Evolutionary conservation across 1,284 basidiomycete species (phyloP), one percentile per base, ranked within the genome.

Genomic region (Pseudozyma hubeiensis): DNA sequence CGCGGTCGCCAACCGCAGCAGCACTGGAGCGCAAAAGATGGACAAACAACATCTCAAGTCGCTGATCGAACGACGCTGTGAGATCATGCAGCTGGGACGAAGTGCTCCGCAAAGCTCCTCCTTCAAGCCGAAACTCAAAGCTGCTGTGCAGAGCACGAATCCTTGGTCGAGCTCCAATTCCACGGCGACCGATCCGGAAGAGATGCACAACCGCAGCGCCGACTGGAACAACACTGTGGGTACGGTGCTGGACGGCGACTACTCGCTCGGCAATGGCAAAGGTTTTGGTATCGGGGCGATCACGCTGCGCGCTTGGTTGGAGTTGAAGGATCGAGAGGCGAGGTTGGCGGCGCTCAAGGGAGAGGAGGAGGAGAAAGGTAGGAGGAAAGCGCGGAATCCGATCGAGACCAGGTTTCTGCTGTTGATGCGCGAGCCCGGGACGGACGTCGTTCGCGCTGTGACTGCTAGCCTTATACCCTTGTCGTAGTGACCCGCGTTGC

Each of bases 171-270:
- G 57, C 19, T 68, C 64, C 31, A 8, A 43, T 7, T 45, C 30
- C 9, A 33, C 31, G 2, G 61, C 70, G 7, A 37, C 45, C 2
- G 73, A 69, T n/a, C 53, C 60, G n/a, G 62, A 68, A 19, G 46
- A 60, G 53, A 29, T 64, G 43, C 67, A 70, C 52, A 34, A 52
- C 19, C 55, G 60, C 0, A 62, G 63, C 29, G 63, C 65, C 3
- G 53, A 72, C 39, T 70, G 69, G 76, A 71, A 71, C 41, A 43
- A 65, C 10, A 58, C 62, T 3, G 37, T 78, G 5, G 79, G 79
- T 8, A 73, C 68, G 0, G 76, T 81, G 16, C 50, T 73, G 17
- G 73, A 75, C 31, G 79, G 79, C 14, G 75, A 81, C 52, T 79
- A 79, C 30, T 67, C 79, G 46, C 47, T 81, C 1, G 64, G 72